Evolutionary conservation across 345 rosid species (phyloP).

Genomic region (sweet orange (Citrus sinensis)): DNA sequence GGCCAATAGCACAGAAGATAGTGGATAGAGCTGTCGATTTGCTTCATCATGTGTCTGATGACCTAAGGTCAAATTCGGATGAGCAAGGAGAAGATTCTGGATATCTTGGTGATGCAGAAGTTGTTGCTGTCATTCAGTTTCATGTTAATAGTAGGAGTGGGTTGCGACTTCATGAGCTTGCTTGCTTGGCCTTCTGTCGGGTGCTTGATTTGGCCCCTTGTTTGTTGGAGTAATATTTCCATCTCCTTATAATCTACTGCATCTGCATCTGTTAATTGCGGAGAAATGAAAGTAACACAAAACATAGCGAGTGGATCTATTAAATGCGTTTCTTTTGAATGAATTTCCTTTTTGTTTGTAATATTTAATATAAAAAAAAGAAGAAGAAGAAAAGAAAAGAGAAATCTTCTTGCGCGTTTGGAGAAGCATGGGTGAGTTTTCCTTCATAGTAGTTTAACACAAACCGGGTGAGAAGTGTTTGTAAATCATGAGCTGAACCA

Average conservation of each 20-base stretch:
- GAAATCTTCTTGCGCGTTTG: not conserved
- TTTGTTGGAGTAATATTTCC: slow-evolving; percentile 51
- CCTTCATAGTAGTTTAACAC: not conserved
- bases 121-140: slow-evolving; percentile 49
- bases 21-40: slow-evolving; percentile 55
- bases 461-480: not conserved
- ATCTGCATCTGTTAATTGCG: not conserved
- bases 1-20: slow-evolving; percentile 45
- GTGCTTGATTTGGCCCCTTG: slow-evolving; percentile 71
- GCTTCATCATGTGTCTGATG: slow-evolving; percentile 47
- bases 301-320: not conserved
- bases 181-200: slow-evolving; percentile 82
- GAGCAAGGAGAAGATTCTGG: slow-evolving; percentile 17
- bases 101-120: slow-evolving; percentile 31
- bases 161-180: slow-evolving; percentile 77
- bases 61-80: slow-evolving; percentile 42
- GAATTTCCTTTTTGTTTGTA: not conserved
- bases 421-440: not conserved
- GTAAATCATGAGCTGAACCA: not conserved
- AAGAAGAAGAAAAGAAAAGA: no score
- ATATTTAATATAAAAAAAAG: not conserved
- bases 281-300: not conserved
- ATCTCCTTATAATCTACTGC: not conserved
- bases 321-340: not conserved
- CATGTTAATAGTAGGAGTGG: slow-evolving; percentile 54